Evolutionary conservation across 306 rosid genomes (phyloP), one percentile per base, ranked within the genome.

Genomic region (Dicorynia guianensis): DNA sequence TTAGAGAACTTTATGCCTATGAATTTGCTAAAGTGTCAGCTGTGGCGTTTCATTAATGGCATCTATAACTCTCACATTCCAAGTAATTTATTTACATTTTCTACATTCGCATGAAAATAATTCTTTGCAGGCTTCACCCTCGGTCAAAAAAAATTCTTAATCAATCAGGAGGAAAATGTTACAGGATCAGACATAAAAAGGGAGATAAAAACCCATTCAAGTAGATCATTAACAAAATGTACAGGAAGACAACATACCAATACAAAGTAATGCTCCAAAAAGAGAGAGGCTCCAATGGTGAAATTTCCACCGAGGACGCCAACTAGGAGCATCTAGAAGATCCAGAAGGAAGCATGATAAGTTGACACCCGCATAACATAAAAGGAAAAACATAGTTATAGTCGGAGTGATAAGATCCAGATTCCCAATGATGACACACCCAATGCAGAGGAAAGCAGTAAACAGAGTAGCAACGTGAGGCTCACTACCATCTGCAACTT

Each of bases 251-350:
- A 77, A 67, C 80, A 81, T 83, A 92, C 99, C 96, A 61, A 95
- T 82, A 82, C 97, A 96, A 81, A 96, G 96, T 60, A 85, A 77
- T 65, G 99, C 99, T 74, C 99, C 99, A 63, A 96, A 67, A 87
- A 96, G 97, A 53, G 99, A 96, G 60, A 92, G 75, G 84, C 98
- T 92, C 99, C 99, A 96, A 75, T 96, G 99, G 86, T 96, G 99
- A 85, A 96, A 89, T 84, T 86, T 83, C 99, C 99, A 96, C 73
- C 99, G 91, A 76, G 99, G 99, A 72, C 99, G 99, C 99, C 99
- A 96, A 83, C 99, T 96, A 85, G 99, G 99, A 78, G 99, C 99
- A 76, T 96, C 98, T 35, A 96, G 94, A 62, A 96, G 96, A 87
- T 96, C 99, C 69, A 96, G 90, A 86, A 96, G 99, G 91, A 96